Base-by-base conservation (phyloP, 2,329 filamentous ascomycete genomes). In the Calonectria multiphialidica region DNA sequence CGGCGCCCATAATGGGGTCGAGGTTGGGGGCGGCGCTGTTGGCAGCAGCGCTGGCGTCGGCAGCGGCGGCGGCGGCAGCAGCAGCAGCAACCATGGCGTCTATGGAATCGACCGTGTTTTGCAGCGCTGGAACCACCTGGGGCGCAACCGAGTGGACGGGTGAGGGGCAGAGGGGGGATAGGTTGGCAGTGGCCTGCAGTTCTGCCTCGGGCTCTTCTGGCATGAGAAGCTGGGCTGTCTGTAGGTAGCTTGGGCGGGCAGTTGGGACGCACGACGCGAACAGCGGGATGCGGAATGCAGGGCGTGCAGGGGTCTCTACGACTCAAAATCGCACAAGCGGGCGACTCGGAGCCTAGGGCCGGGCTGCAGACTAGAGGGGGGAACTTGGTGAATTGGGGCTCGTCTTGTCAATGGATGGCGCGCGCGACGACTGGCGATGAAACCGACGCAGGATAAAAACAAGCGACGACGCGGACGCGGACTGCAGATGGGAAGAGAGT, bases 121-220 rank as follows among this genome's bases (percentile, higher is more conserved):
- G 88, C 70, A 90, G 87, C 30, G 83, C 82, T 37, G 88, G 88
- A 66, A 89, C 85, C 72, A 87, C 83, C 67, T 86, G 81, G 55
- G 87, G 82, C 30, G 87, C 86, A 68, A 86, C 83, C 59, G 84
- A 84, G 75, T 89, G 84, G 71, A 88, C 79, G 70, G 87, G 84
- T 70, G 86, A 82, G 59, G 88, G 89, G 64, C 88, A 90, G 62
- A 89, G 79, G 15, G 88, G 88, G 59, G 85, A 88, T 70, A 90
- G 83, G 81, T 87, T 84, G 82, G 88, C 88, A 77, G 87, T 85
- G 77, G 88, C 88, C 85, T 88, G 85, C 74, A 89, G 79, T 79
- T 87, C 78, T 74, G 78, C 72, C 74, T 79, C 83, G 57, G 86
- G 86, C 71, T 86, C 82, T 72, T 86, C 85, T 80, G 84, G 84